A percentile compares a stretch with the other conserved stretches of the same genome.
Conservation (phyloP, 768 basidiomycete species). For the Dictyophora rubrovolvata region DNA sequence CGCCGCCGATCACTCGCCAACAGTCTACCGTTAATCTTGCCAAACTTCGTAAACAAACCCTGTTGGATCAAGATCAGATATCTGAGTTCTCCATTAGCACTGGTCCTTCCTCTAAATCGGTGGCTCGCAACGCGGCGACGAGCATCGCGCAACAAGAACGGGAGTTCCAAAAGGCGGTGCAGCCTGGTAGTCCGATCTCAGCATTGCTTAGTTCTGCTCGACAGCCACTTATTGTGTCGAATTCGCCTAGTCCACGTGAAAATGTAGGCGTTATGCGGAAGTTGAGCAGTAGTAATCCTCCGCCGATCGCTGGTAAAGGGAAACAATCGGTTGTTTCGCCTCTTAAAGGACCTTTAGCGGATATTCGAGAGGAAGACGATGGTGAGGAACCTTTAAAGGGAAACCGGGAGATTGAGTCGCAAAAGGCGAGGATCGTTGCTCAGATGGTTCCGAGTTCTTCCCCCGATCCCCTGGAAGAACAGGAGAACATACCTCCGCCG, state of each 20-base stretch:
- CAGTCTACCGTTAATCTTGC: constrained; percentile 62
- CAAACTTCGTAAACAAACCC: constrained; percentile 48
- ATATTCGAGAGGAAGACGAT: constrained; percentile 37
- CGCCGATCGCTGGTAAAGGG: constrained; percentile 11
- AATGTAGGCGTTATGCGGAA: constrained; percentile 8
- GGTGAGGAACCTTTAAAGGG: constrained; percentile 27
- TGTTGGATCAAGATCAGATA: constrained; percentile 54
- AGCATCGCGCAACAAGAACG: constrained; percentile 77
- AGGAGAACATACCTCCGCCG: constrained; percentile 24
- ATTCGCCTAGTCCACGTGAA: constrained; percentile 12
- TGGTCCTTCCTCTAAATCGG: not conserved
- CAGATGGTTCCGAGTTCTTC: constrained; percentile 67
- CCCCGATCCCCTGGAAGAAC: constrained; percentile 25
- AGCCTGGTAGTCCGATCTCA: constrained; percentile 90
- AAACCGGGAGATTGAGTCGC: constrained; percentile 63
- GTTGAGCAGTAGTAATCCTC: constrained; percentile 18
- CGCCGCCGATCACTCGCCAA: constrained; percentile 43
- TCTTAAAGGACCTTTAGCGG: constrained; percentile 24
- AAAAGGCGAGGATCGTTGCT: constrained; percentile 88
- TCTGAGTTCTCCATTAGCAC: constrained; percentile 26
- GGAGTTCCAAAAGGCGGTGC: constrained; percentile 94
- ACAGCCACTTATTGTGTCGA: constrained; percentile 69
- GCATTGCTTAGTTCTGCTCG: constrained; percentile 82
- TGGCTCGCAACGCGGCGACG: constrained; percentile 13
- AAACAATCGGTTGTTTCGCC: constrained; percentile 5